phyloP scores from a whole-genome alignment of 495 filamentous ascomycete species.

The Astrothelium subdiscretum region DNA sequence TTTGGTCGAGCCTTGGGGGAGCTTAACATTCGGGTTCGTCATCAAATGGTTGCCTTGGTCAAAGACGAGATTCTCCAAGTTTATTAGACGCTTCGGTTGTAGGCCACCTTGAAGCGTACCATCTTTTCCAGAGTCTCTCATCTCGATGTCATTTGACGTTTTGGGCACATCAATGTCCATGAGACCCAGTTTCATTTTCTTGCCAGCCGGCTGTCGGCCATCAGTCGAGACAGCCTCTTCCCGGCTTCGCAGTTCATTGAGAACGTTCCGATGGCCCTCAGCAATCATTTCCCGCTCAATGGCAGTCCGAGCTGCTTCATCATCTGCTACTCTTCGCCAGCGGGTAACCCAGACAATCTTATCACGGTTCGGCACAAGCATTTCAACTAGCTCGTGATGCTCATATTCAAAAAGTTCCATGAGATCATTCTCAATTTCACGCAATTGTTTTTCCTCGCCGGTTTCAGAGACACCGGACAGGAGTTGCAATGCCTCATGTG shows the following conservation, averaged over 20 bases:
- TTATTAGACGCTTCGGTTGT: conserved; percentile 76
- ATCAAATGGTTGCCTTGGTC: conserved; percentile 97
- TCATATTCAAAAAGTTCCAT: conserved; percentile 98
- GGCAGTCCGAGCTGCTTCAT: conserved; percentile 59
- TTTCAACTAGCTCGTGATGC: conserved; percentile 83
- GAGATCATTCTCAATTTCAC: conserved; percentile 94
- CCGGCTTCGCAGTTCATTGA: conserved; percentile 63
- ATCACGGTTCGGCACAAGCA: conserved; percentile 80
- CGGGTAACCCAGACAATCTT: conserved; percentile 93
- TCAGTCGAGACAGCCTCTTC: conserved; percentile 23
- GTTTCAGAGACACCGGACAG: conserved; percentile 67
- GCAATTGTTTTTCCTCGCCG: conserved; percentile 62
- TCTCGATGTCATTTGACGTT: conserved; percentile 27
- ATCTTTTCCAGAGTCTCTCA: conserved; percentile 43
- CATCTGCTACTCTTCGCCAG: conserved; percentile 72
- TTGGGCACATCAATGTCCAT: conserved; percentile 81
- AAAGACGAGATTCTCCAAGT: conserved; percentile 90
- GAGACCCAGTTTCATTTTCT: conserved; percentile 66
- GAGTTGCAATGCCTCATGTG: conserved; percentile 65
- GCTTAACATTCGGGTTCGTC: conserved; percentile 89
- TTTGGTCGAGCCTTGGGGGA: conserved; percentile 93
- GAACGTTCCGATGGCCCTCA: conserved; percentile 72
- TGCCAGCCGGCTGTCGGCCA: conserved; percentile 39
- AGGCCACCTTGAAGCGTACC: conserved; percentile 70
- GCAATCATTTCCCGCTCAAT: conserved; percentile 84